Percentiles rank a stretch among this genome's conserved stretches.
These are phyloP conservation scores for Moringa oleifera DNA, from an alignment of 345 rosid species.

Conservation along the genomic window DNA sequence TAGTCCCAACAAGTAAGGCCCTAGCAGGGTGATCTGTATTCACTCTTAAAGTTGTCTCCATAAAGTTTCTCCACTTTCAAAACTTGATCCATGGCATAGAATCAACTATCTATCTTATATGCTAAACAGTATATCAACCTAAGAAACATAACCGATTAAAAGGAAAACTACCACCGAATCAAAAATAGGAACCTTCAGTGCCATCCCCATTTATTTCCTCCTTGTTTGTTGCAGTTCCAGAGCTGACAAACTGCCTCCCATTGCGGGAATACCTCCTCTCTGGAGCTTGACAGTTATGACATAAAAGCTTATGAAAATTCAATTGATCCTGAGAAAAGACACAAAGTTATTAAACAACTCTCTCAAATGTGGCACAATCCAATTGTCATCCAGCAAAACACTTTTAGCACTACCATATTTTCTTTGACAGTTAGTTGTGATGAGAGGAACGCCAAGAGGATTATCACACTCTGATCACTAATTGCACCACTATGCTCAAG, in stretches of 20 bases:
- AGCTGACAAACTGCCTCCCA: constrained; percentile 15
- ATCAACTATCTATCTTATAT: no score
- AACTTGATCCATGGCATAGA: no score
- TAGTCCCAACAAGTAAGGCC: neutral
- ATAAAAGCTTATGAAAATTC: constrained; percentile 83
- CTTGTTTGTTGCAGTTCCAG: constrained; percentile 21
- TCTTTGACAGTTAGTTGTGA: constrained; percentile 65
- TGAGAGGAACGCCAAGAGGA: constrained; percentile 70
- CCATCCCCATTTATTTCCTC: constrained; percentile 28
- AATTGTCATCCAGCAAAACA: constrained; percentile 6
- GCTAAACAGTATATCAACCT: neutral
- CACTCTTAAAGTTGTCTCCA: neutral
- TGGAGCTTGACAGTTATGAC: constrained; percentile 56
- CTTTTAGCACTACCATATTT: constrained; percentile 44
- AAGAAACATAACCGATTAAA: neutral
- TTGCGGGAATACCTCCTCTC: constrained; percentile 48
- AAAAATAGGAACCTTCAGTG: constrained; percentile 45
- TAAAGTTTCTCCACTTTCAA: neutral
- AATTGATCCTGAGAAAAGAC: constrained; percentile 54
- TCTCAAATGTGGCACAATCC: constrained; percentile 5
- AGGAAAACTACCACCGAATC: constrained; percentile 9
- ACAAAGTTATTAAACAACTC: constrained; percentile 14
- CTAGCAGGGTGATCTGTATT: neutral
- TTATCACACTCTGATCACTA: constrained; percentile 61
- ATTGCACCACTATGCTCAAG: constrained; percentile 73